Evolutionary conservation across 2,329 filamentous ascomycete species (phyloP).

Genomic region (Chrysosporium queenslandicum): DNA sequence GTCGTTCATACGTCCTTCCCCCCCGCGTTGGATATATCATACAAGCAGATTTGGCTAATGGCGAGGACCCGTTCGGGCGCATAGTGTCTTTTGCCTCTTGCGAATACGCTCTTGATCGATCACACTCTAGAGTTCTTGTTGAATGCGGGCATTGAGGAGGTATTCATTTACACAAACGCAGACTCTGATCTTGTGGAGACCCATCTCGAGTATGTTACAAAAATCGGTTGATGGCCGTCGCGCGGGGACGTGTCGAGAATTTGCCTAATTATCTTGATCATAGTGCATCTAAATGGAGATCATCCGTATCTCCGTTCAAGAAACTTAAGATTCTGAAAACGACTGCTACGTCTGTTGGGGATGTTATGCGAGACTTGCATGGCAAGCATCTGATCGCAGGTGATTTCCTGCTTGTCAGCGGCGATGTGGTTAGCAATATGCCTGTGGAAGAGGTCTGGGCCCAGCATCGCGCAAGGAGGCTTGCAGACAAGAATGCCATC

Average conservation of each 20-base stretch:
- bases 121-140: constrained; percentile 95
- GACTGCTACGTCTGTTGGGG: constrained; percentile 75
- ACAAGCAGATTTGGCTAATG: not conserved
- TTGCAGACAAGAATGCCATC: constrained; percentile 83
- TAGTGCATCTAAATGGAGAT: constrained; percentile 61
- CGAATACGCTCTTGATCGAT: constrained; percentile 90
- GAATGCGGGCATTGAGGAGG: constrained; percentile 87
- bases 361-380: constrained; percentile 90
- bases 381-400: constrained; percentile 72
- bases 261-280: not conserved
- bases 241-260: not conserved
- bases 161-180: constrained; percentile 82
- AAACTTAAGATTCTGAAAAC: constrained; percentile 77
- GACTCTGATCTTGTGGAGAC: constrained; percentile 79
- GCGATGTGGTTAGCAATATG: constrained; percentile 84
- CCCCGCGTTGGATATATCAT: not conserved
- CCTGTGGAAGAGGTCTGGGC: constrained; percentile 69
- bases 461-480: constrained; percentile 68
- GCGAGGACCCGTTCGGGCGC: not conserved
- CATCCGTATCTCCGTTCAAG: constrained; percentile 67
- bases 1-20: not conserved
- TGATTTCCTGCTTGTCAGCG: constrained; percentile 87
- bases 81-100: constrained; percentile 83
- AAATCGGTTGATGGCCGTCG: not conserved
- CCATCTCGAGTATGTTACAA: constrained; percentile 56